phyloP scores from a whole-genome alignment of 306 rosid species.

The Coriaria nepalensis region DNA sequence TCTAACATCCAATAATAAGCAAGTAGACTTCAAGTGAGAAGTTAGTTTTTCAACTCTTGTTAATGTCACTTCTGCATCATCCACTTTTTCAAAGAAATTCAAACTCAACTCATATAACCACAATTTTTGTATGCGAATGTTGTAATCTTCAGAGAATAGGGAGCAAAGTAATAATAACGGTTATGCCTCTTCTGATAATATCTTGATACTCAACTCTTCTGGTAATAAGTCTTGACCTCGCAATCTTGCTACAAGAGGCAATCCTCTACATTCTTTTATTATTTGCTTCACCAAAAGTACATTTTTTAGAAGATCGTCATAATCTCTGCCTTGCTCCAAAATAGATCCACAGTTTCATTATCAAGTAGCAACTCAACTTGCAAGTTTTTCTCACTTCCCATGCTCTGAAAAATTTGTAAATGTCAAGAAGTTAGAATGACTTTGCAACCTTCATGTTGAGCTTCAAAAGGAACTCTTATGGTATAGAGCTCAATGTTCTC shows the following conservation, averaged over 20 bases:
- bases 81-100: background rate
- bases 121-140: background rate
- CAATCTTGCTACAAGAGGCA: constrained; percentile 20
- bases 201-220: background rate
- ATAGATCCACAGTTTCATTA: constrained; percentile 19
- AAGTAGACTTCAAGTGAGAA: too few species aligned
- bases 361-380: background rate
- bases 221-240: background rate
- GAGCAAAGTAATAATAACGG: background rate
- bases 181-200: background rate
- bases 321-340: constrained; percentile 1
- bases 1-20: too few species aligned
- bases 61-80: too few species aligned
- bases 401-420: background rate
- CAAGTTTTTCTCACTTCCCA: constrained; percentile 12
- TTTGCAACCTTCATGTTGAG: constrained; percentile 14
- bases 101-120: background rate
- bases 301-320: background rate
- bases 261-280: constrained; percentile 20
- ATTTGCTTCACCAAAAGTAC: constrained; percentile 8
- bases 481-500: constrained; percentile 12
- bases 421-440: constrained; percentile 24
- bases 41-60: too few species aligned
- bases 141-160: constrained; percentile 1
- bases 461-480: constrained; percentile 14